These are phyloP conservation scores for Yamadazyma tumulicola DNA, from an alignment of 805 yeast species.

Conservation along the genomic window DNA sequence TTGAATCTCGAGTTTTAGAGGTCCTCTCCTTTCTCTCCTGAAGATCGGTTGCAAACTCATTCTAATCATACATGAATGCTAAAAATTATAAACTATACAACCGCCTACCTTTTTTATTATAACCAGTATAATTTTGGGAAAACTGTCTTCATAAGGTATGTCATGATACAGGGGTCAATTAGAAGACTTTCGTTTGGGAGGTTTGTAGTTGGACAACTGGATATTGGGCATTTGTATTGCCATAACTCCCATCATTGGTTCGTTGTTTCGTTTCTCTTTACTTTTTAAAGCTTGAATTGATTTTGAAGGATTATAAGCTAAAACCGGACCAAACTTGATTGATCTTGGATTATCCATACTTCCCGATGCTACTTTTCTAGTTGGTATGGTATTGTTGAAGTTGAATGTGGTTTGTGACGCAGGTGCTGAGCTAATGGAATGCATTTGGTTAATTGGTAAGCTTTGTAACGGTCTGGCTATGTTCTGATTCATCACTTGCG, in stretches of 20 bases:
- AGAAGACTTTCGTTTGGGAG: conserved; percentile 20
- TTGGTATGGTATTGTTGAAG: conserved; percentile 2
- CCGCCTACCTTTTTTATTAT: not conserved
- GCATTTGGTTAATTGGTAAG: conserved; percentile 6
- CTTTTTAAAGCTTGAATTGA: conserved; percentile 13
- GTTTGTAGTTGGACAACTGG: no score
- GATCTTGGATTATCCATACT: conserved; percentile 14
- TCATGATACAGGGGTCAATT: no score
- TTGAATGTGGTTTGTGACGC: conserved; percentile 20
- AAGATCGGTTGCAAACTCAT: not conserved
- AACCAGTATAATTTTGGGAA: conserved; percentile 2
- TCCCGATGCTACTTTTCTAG: not conserved
- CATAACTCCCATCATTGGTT: conserved; percentile 15
- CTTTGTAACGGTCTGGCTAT: conserved; percentile 6
- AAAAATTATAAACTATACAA: not conserved
- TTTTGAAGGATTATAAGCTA: conserved; percentile 39
- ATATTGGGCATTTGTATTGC: conserved; percentile 30
- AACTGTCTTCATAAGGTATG: no score
- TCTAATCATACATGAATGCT: not conserved
- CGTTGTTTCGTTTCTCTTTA: conserved; percentile 13
- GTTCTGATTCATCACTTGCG: not conserved
- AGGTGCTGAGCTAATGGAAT: conserved; percentile 11
- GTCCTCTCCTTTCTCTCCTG: no score
- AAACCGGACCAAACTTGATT: conserved; percentile 38
- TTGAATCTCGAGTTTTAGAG: no score